A percentile compares a stretch with the other conserved stretches of the same genome.
phyloP scores from a whole-genome alignment of 2,329 filamentous ascomycete species.

The Triangularia setosa region DNA sequence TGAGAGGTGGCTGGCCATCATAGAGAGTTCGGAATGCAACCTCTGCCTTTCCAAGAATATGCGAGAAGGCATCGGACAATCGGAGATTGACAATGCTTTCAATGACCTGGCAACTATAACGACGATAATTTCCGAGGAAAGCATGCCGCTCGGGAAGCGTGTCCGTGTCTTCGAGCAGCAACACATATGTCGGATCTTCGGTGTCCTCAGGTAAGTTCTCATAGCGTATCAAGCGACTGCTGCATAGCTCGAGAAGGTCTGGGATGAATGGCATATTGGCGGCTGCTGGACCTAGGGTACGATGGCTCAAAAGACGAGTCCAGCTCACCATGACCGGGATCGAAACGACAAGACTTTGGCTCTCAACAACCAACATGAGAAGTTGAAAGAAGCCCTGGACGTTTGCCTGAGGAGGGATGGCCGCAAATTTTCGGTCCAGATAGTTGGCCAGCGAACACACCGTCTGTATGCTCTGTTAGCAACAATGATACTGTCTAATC shows the following conservation, averaged over 20 bases:
- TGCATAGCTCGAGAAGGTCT: slow-evolving; percentile 76
- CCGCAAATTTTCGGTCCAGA: slow-evolving; percentile 70
- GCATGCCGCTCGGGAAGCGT: slow-evolving; percentile 90
- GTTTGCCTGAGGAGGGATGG: slow-evolving; percentile 61
- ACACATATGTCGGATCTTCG: slow-evolving; percentile 72
- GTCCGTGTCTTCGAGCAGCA: slow-evolving; percentile 90
- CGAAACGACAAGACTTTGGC: slow-evolving; percentile 84
- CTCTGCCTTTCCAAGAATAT: slow-evolving; percentile 80
- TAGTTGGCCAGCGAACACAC: slow-evolving; percentile 81
- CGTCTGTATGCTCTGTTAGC: slow-evolving; percentile 51
- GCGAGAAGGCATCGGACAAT: slow-evolving; percentile 77
- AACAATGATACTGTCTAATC: not conserved
- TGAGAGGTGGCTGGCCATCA: slow-evolving; percentile 62
- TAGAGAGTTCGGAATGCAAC: slow-evolving; percentile 72
- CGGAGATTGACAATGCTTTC: slow-evolving; percentile 80
- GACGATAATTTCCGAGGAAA: slow-evolving; percentile 90
- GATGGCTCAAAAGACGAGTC: slow-evolving; percentile 75
- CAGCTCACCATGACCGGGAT: slow-evolving; percentile 89
- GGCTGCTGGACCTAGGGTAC: slow-evolving; percentile 61
- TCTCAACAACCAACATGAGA: slow-evolving; percentile 73
- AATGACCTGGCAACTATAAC: slow-evolving; percentile 84
- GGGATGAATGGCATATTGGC: slow-evolving; percentile 64
- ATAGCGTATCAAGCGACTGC: slow-evolving; percentile 78
- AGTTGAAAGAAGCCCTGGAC: slow-evolving; percentile 74
- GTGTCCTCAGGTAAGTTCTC: slow-evolving; percentile 81